Conservation (phyloP, 208 protist species). For the Leishmania mexicana region DNA sequence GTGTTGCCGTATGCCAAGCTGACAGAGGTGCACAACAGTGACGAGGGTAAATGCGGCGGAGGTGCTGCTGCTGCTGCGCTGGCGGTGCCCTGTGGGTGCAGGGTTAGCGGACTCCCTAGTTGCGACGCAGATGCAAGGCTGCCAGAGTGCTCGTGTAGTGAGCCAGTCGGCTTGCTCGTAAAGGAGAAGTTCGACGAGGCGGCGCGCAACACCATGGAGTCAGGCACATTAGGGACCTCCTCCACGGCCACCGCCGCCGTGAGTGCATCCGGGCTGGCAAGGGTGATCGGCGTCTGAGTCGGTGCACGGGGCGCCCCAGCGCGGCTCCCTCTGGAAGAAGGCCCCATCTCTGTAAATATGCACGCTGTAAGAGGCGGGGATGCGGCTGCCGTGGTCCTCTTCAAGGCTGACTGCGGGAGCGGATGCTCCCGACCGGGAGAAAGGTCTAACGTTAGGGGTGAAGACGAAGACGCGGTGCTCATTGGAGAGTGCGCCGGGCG, state of each 20-base stretch:
- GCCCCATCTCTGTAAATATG: slow-evolving; percentile 18
- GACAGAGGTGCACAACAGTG: neutral
- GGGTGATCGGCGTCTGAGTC: neutral
- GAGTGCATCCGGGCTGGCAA: neutral
- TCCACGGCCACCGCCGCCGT: neutral
- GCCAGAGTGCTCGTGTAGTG: neutral
- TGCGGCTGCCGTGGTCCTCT: neutral
- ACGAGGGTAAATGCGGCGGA: neutral
- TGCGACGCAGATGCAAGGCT: neutral
- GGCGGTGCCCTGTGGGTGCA: neutral
- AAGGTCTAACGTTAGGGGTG: neutral
- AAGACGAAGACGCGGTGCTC: slow-evolving; percentile 4
- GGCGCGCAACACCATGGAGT: neutral
- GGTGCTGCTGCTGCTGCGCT: neutral
- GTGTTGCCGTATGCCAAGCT: neutral
- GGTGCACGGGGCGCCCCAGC: neutral
- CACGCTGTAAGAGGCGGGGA: neutral
- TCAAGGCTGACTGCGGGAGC: slow-evolving; percentile 1
- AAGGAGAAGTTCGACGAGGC: neutral
- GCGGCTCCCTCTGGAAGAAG: neutral
- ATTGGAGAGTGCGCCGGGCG: neutral
- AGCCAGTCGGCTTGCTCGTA: neutral
- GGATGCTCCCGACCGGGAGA: neutral
- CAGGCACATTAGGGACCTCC: neutral
- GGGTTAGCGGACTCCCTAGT: neutral